Evolutionary conservation across 1,284 basidiomycete species (phyloP), one percentile per base, ranked within the genome.

Genomic region (Moesziomyces antarcticus): DNA sequence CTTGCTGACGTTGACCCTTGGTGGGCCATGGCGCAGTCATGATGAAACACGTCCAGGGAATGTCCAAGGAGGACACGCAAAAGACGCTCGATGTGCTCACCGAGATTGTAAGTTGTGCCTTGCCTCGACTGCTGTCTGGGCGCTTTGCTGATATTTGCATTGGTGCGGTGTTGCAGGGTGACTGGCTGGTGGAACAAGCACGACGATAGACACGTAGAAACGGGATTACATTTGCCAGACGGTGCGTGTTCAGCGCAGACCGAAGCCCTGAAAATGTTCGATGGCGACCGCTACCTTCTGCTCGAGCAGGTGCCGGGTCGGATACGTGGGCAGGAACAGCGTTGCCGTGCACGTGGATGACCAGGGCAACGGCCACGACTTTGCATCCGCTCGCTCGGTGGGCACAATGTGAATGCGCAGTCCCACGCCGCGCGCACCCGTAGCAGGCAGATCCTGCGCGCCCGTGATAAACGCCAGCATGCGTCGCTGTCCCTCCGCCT

Each of bases 1-100:
- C 14, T 14, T 18, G 24, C 20, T 40, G 37, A 52, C 22, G 27
- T 30, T 4, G 18, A 14, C 10, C 27, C 5, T 22, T 33, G 50
- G 5, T 43, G 2, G 13, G 37, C 41, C 22, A 2, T 14, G 6
- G 3, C 18, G 3, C 56, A 71, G 84, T 79, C 13, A 85, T 85
- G 84, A 78, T 84, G 72, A 83, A 79, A 37, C 71, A 84, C 65
- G 84, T 86, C 7, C 53, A 73, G 20, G 81, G 76, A 22, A 75
- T 78, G 73, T 66, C 58, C 3, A 52, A 75, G 16, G 53, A 58
- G 42, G 81, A 82, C 57, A n/a, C 52, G 27, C 49, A 70, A 37
- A 78, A 76, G 56, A 72, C 79, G 16, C 46, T 52, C n/a, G 75
- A 43, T 1, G 70, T 82, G 4, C 49, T 82, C 16, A 56, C 61